Percentiles rank a stretch among this genome's conserved stretches.
phyloP scores from a whole-genome alignment of 164 flowering plant genomes.

The Malania oleifera region DNA sequence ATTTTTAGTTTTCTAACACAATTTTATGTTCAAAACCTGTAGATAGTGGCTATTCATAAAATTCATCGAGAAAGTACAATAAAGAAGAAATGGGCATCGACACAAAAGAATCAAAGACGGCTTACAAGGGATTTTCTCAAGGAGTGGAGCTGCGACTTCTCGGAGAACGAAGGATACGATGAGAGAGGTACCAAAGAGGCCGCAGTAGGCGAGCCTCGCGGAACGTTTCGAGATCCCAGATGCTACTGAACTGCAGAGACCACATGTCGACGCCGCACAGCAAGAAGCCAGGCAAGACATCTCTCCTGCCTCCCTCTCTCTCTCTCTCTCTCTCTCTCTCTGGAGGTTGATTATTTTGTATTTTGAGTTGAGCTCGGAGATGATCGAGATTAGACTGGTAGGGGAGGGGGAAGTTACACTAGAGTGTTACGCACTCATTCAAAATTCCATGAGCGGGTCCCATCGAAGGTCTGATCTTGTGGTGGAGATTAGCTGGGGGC shows the following conservation, averaged over 20 bases:
- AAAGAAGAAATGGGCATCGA: neutral
- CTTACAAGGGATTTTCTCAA: constrained; percentile 59
- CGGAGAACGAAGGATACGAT: constrained; percentile 61
- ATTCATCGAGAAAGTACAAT: constrained; percentile 1
- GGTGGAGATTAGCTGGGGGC: no score
- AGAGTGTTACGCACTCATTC: no score
- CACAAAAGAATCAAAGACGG: neutral
- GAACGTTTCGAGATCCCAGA: constrained; percentile 58
- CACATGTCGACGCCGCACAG: constrained; percentile 53
- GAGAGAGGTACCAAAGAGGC: constrained; percentile 60
- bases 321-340: constrained; percentile 6
- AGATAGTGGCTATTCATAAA: no score
- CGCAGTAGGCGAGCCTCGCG: constrained; percentile 64
- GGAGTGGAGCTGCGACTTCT: constrained; percentile 55
- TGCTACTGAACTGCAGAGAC: constrained; percentile 58
- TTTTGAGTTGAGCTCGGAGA: neutral
- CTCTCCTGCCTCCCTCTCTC: constrained; percentile 5
- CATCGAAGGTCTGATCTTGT: no score
- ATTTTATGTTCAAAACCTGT: no score
- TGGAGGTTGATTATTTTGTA: neutral
- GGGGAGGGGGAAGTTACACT: neutral
- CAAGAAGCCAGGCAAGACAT: constrained; percentile 64
- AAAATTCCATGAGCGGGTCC: no score
- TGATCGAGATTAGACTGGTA: constrained; percentile 7
- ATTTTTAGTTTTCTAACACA: no score